These are phyloP conservation scores for Cajanus cajan DNA, from an alignment of 306 rosid species.

Conservation along the genomic window DNA sequence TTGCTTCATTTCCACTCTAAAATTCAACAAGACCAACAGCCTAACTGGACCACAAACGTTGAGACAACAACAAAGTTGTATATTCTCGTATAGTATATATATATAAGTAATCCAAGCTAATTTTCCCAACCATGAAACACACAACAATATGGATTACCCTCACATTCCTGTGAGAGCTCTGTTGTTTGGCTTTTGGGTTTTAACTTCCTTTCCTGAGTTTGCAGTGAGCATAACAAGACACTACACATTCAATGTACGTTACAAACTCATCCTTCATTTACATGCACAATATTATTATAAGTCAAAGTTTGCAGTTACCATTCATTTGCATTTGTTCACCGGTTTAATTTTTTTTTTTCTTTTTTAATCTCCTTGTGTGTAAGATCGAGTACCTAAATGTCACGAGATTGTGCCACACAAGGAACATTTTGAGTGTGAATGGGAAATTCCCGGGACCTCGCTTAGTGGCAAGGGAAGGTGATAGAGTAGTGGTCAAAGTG, in stretches of 20 bases:
- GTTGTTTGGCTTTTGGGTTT: conserved; percentile 41
- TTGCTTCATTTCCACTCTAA: conserved; percentile 81
- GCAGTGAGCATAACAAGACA: conserved; percentile 62
- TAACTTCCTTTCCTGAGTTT: conserved; percentile 42
- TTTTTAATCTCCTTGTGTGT: background rate
- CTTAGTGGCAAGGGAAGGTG: conserved; percentile 81
- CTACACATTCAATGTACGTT: conserved; percentile 71
- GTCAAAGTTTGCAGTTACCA: background rate
- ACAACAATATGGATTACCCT: conserved; percentile 38
- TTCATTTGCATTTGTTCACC: background rate
- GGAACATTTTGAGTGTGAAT: conserved; percentile 65
- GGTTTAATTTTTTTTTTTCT: background rate
- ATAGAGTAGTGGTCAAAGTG: conserved; percentile 61
- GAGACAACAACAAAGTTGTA: conserved; percentile 12
- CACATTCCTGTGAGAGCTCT: conserved; percentile 27
- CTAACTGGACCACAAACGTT: no score
- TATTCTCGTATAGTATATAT: background rate
- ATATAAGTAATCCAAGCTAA: background rate
- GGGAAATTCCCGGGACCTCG: conserved; percentile 73
- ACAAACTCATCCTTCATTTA: background rate
- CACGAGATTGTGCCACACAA: conserved; percentile 74
- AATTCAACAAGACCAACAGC: conserved; percentile 72
- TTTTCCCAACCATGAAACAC: conserved; percentile 1
- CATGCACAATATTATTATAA: no score
- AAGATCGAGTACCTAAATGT: conserved; percentile 57